Percentiles rank a stretch among this genome's conserved stretches.
Conservation (phyloP, 1,284 basidiomycete species). For the Moniliophthora roreri region DNA sequence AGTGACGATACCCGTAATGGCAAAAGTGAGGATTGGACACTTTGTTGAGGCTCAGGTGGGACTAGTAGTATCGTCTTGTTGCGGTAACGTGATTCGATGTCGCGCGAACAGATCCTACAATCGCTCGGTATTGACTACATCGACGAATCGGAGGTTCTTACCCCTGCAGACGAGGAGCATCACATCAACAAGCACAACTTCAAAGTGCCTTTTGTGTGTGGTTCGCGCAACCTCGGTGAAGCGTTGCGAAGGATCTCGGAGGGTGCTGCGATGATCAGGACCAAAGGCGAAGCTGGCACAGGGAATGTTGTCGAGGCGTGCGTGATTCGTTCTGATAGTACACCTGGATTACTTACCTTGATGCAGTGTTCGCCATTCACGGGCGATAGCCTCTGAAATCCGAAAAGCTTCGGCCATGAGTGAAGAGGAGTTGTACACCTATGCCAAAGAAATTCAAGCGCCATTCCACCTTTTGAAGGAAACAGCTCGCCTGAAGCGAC, state of each 20-base stretch:
- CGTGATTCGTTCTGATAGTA: slow-evolving; percentile 60
- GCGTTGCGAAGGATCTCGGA: slow-evolving; percentile 96
- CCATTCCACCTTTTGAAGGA: slow-evolving; percentile 99
- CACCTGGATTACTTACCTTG: background rate
- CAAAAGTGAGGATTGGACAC: slow-evolving; percentile 95
- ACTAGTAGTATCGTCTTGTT: background rate
- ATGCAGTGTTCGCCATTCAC: slow-evolving; percentile 66
- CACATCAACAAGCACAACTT: slow-evolving; percentile 90
- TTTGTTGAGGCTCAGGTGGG: slow-evolving; percentile 91
- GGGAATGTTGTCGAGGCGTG: slow-evolving; percentile 97
- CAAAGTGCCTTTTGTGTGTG: slow-evolving; percentile 88
- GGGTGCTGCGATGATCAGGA: slow-evolving; percentile 96
- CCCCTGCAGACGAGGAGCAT: slow-evolving; percentile 90
- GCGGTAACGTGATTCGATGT: background rate
- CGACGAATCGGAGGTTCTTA: slow-evolving; percentile 96
- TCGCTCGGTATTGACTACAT: slow-evolving; percentile 97
- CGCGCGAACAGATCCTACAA: slow-evolving; percentile 76
- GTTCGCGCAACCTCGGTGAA: slow-evolving; percentile 83
- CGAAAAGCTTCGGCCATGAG: slow-evolving; percentile 83
- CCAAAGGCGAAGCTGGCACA: slow-evolving; percentile 96
- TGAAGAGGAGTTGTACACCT: slow-evolving; percentile 95
- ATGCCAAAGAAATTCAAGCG: slow-evolving; percentile 91
- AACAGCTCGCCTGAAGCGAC: slow-evolving; percentile 88
- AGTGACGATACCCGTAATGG: slow-evolving; percentile 92
- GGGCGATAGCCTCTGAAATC: slow-evolving; percentile 80